Evolutionary conservation across 352 stramenopile species (phyloP).

Genomic region (Peronospora destructor): DNA sequence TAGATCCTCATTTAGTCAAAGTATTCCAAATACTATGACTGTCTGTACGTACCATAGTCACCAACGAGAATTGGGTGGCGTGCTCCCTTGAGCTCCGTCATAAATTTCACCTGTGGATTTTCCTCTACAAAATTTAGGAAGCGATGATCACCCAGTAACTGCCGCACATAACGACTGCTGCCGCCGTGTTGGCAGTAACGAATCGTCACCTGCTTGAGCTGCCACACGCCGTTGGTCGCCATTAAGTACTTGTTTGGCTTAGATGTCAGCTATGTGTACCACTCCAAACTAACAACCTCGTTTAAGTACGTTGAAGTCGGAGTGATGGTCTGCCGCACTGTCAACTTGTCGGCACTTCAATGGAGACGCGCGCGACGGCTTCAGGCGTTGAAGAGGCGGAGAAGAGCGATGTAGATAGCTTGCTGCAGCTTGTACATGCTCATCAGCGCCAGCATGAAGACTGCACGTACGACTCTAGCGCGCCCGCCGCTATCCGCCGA

Average conservation of each 20-base stretch:
- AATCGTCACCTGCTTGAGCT: conserved; percentile 75
- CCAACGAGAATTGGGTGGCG: conserved; percentile 76
- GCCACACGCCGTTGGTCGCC: conserved; percentile 72
- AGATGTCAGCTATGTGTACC: conserved; percentile 7
- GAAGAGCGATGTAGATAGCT: conserved; percentile 46
- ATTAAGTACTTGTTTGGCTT: conserved; percentile 30
- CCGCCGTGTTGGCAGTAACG: conserved; percentile 74
- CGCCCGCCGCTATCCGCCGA: conserved; percentile 32
- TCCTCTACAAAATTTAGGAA: conserved; percentile 83
- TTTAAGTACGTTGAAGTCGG: conserved; percentile 20
- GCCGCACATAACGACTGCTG: conserved; percentile 69
- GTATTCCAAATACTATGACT: not conserved
- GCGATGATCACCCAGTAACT: conserved; percentile 65
- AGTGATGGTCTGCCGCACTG: conserved; percentile 10
- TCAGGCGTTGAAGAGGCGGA: conserved; percentile 21
- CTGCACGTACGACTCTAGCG: conserved; percentile 28
- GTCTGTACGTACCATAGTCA: conserved; percentile 58
- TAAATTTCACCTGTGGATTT: conserved; percentile 81
- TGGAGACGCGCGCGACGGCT: conserved; percentile 2
- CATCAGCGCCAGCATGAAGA: conserved; percentile 50
- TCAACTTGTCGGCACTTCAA: conserved; percentile 1
- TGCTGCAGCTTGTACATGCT: conserved; percentile 36
- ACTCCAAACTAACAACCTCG: not conserved
- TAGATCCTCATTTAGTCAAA: not conserved
- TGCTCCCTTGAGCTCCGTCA: conserved; percentile 80